Conservation (phyloP, 2,329 filamentous ascomycete genomes). For the Colletotrichum tropicicola region DNA sequence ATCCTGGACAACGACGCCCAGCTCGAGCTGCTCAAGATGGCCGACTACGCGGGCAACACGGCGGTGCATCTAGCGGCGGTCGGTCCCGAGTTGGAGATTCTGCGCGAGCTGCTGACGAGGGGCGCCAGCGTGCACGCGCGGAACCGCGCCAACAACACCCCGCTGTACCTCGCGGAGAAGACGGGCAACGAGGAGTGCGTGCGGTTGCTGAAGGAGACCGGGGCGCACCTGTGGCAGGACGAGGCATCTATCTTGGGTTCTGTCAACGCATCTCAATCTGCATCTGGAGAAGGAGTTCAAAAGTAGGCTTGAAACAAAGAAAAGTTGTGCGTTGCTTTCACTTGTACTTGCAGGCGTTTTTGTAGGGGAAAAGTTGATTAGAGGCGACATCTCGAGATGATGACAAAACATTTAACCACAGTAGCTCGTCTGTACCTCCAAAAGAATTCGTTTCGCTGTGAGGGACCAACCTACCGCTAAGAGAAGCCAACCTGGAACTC, state of each 20-base stretch:
- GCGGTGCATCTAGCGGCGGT: constrained; percentile 67
- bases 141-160: constrained; percentile 72
- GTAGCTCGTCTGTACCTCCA: too few relatives aligned
- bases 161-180: constrained; percentile 70
- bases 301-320: constrained; percentile 3
- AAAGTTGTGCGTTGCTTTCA: neutral
- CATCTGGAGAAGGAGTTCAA: constrained; percentile 24
- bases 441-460: too few relatives aligned
- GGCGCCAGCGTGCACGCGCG: constrained; percentile 74
- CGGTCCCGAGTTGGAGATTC: constrained; percentile 60
- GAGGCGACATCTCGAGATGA: neutral
- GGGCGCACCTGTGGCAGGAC: constrained; percentile 66
- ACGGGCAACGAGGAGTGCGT: constrained; percentile 63
- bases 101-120: constrained; percentile 65
- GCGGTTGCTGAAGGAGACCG: constrained; percentile 63
- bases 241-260: constrained; percentile 27
- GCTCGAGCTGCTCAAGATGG: constrained; percentile 74
- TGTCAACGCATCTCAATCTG: constrained; percentile 19
- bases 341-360: constrained; percentile 10
- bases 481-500: too few relatives aligned
- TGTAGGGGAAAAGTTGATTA: neutral
- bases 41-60: constrained; percentile 86
- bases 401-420: neutral
- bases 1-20: constrained; percentile 70
- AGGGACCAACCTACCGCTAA: too few relatives aligned